A percentile compares a stretch with the other conserved stretches of the same genome.
Evolutionary conservation across 139 green algal genomes (phyloP).

Genomic region (Tetratostichococcus sp.): DNA sequence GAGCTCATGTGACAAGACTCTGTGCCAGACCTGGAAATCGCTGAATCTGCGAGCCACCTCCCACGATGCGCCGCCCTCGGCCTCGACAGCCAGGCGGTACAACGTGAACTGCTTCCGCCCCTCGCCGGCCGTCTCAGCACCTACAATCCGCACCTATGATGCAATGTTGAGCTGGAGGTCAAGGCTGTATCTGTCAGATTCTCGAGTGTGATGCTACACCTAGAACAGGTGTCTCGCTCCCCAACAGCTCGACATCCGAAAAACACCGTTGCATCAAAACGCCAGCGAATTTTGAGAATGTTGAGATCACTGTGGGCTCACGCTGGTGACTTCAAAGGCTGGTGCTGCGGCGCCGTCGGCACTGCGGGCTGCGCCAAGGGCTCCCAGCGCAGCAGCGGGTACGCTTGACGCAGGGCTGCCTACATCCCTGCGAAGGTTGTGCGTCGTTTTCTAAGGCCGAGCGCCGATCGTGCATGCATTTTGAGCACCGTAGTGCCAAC

Average conservation of each 20-base stretch:
- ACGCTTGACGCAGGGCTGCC: background rate
- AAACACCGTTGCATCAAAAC: too few relatives aligned
- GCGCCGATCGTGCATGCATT: too few relatives aligned
- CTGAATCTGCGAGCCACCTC: background rate
- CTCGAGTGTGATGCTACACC: too few relatives aligned
- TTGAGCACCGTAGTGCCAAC: too few relatives aligned
- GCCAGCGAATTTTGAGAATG: too few relatives aligned
- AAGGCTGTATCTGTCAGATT: too few relatives aligned
- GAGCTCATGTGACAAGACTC: too few relatives aligned
- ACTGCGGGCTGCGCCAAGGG: background rate
- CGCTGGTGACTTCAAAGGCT: background rate
- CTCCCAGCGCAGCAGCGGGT: too few relatives aligned
- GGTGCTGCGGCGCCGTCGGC: background rate
- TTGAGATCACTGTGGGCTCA: background rate
- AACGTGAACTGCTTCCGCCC: background rate
- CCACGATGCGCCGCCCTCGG: background rate
- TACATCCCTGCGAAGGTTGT: background rate
- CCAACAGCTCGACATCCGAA: too few relatives aligned
- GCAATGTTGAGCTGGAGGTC: background rate
- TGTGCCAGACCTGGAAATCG: background rate
- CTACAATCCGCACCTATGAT: background rate
- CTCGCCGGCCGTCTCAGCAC: background rate
- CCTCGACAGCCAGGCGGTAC: slow-evolving; percentile 2
- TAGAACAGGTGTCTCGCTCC: too few relatives aligned
- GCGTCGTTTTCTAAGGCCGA: too few relatives aligned